phyloP scores from a whole-genome alignment of 305 asterid genomes.

The Salvia sclarea region DNA sequence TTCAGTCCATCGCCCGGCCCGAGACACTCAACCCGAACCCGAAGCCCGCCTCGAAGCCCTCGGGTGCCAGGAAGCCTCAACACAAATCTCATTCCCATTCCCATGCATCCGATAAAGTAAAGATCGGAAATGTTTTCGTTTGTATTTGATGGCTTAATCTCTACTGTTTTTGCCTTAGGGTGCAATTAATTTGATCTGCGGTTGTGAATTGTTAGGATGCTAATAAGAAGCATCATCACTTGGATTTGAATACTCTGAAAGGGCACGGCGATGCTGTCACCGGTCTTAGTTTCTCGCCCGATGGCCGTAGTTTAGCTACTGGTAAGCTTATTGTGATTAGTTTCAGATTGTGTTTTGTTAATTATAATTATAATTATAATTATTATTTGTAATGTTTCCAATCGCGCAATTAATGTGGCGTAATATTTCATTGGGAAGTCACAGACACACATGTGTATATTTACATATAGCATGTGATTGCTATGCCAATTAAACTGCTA shows the following conservation, averaged over 20 bases:
- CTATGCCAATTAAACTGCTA: background rate
- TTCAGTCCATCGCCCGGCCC: conserved; percentile 65
- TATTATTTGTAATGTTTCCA: background rate
- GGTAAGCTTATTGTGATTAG: conserved; percentile 45
- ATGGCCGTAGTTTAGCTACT: conserved; percentile 82
- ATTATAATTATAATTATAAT: no score
- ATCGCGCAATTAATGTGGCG: background rate
- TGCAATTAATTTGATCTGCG: conserved; percentile 20
- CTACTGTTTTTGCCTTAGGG: conserved; percentile 5
- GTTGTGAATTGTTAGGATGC: conserved; percentile 60
- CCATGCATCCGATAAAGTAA: conserved; percentile 81
- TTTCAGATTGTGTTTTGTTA: background rate
- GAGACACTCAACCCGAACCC: conserved; percentile 46
- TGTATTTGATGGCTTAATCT: conserved; percentile 21
- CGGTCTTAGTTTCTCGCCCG: conserved; percentile 78
- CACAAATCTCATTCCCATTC: conserved; percentile 66
- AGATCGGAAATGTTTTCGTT: conserved; percentile 16
- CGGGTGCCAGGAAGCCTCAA: conserved; percentile 56
- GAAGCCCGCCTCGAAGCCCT: conserved; percentile 42
- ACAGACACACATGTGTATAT: background rate
- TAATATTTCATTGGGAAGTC: background rate
- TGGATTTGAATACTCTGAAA: conserved; percentile 97
- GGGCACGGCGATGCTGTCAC: conserved; percentile 97
- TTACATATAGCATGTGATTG: background rate
- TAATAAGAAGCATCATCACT: conserved; percentile 77